Conservation (phyloP, 371 early-diverging fungal species). For the Apophysomyces elegans region DNA sequence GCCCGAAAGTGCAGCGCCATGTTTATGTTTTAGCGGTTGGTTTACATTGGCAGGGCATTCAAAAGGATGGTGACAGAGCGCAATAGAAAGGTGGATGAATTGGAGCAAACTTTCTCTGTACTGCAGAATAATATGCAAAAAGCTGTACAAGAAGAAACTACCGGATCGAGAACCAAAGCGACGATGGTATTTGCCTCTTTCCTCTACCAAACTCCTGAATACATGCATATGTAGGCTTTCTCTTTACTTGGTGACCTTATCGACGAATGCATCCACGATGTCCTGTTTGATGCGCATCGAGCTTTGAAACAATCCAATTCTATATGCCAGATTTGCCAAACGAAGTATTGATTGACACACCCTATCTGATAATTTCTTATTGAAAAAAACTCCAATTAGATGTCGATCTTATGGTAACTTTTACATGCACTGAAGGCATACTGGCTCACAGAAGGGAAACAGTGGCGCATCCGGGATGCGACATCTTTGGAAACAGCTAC, state of each 20-base stretch:
- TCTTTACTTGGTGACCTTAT: slow-evolving; percentile 56
- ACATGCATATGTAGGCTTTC: slow-evolving; percentile 35
- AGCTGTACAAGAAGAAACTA: slow-evolving; percentile 2
- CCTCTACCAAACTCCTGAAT: neutral
- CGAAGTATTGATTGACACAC: slow-evolving; percentile 46
- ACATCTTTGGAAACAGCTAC: slow-evolving; percentile 75
- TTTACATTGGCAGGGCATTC: slow-evolving; percentile 26
- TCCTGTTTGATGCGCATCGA: slow-evolving; percentile 67
- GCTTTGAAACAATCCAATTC: slow-evolving; percentile 60
- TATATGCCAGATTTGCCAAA: slow-evolving; percentile 73
- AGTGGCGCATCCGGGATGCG: slow-evolving; percentile 62
- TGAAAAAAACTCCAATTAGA: neutral
- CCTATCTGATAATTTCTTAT: too few relatives aligned
- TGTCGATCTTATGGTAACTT: slow-evolving; percentile 36
- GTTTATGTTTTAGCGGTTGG: neutral
- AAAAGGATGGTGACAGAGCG: slow-evolving; percentile 41
- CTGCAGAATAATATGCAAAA: slow-evolving; percentile 28
- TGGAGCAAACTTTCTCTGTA: slow-evolving; percentile 41
- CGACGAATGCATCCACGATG: slow-evolving; percentile 71
- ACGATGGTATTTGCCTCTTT: slow-evolving; percentile 25
- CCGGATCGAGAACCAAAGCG: slow-evolving; percentile 20
- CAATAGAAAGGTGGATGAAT: slow-evolving; percentile 42
- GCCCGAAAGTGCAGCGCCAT: neutral
- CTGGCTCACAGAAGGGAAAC: neutral
- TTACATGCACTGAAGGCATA: neutral